These are phyloP conservation scores for Carex littledalei DNA, from an alignment of 176 grass and related monocot genomes.

Conservation along the genomic window DNA sequence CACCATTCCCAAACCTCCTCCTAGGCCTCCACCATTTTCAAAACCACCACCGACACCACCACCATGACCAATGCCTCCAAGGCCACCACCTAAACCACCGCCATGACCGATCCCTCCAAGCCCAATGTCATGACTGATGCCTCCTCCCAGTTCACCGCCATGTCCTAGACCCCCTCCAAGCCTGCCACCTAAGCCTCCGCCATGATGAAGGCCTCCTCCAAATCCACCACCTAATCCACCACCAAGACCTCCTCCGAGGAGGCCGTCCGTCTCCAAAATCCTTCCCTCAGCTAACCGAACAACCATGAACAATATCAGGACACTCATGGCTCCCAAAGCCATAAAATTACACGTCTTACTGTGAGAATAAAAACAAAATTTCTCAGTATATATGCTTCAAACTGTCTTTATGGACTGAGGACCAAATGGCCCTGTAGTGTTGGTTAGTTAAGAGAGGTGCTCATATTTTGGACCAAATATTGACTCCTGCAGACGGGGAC, in stretches of 20 bases:
- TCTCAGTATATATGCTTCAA: background rate
- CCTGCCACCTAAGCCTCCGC: conserved; percentile 25
- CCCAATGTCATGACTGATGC: background rate
- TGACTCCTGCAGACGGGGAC: no score
- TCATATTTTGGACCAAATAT: background rate
- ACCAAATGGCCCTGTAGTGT: background rate
- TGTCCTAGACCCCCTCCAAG: conserved; percentile 4
- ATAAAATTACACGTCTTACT: background rate
- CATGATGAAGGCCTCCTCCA: conserved; percentile 12
- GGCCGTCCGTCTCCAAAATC: background rate
- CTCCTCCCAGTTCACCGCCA: background rate
- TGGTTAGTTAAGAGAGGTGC: background rate
- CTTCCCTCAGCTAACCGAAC: background rate
- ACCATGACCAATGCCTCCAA: background rate
- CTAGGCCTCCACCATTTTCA: background rate
- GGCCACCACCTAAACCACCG: background rate
- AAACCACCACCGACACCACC: background rate
- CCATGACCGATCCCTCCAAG: background rate
- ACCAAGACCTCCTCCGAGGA: background rate
- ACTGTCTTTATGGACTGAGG: background rate
- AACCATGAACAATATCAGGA: background rate
- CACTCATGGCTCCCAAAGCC: background rate
- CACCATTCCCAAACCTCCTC: background rate
- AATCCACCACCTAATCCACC: conserved; percentile 8
- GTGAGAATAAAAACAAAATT: background rate